Base-by-base conservation (phyloP, 108 stramenopile genomes). In the Discostella pseudostelligera region DNA sequence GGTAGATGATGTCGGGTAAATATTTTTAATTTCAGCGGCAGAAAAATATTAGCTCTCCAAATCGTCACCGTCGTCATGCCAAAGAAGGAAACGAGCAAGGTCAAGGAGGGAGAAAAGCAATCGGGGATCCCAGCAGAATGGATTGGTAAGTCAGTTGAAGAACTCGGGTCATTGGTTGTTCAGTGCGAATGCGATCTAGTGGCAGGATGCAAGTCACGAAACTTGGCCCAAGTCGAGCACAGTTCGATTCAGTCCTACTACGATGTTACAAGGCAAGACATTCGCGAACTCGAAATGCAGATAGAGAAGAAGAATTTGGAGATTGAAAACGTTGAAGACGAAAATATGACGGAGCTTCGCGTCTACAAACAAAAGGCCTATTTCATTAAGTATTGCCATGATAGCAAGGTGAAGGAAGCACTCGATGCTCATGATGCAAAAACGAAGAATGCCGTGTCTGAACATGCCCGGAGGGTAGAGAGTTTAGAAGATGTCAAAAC, bases 351-450 rank as follows among this genome's bases (percentile, higher is more conserved):
- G 20, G 76, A 78, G 59, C 25, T 78, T 21, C 47, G 46, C 39
- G 59, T 78, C 11, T 67, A 70, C 54, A 42, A 78, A 40, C 76
- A 78, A 42, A 78, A 78, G 54, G 43, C 69, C 6, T 65, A 66
- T 11, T 78, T 66, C 54, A 28, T 78, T 32, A 59, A 70, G 29
- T 78, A 78, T 49, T 78, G 76, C 26, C 76, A 78, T 39, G 65
- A 70, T 16, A 56, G 54, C 29, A 70, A 67, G 58, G 13, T 78
- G 12, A 70, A 56, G 25, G 50, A 57, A 10, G 40, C 46, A 8
- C 8, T 21, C 4, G 64, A 61, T 29, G 35, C 59, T 0, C 45
- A 39, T 4, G 50, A 46, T 24, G 26, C 37, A 21, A 65, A 65
- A 44, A 36, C 40, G 32, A 56, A 77, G 8, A 28, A 50, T 25